These are phyloP conservation scores for Arxiozyma heterogenica DNA, from an alignment of 1,139 yeast species.

Conservation along the genomic window DNA sequence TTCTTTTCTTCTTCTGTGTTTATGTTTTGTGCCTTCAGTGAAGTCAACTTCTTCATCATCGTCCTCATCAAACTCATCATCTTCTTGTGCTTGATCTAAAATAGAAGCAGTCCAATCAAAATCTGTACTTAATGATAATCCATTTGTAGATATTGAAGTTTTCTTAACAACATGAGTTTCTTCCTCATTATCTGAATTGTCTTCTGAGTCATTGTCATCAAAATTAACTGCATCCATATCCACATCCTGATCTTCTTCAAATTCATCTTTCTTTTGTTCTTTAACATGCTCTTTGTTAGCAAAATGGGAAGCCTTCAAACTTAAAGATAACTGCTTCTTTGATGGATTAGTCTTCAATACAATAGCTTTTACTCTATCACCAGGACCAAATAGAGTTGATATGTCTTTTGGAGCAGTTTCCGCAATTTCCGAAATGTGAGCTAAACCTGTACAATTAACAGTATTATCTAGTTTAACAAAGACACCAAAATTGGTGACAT, in stretches of 20 bases:
- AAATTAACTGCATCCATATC: constrained; percentile 19
- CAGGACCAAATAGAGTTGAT: constrained; percentile 62
- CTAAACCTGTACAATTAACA: constrained; percentile 68
- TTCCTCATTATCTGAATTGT: constrained; percentile 17
- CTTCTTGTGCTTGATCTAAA: constrained; percentile 65
- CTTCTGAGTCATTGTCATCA: constrained; percentile 15
- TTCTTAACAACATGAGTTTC: constrained; percentile 8
- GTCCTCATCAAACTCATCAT: constrained; percentile 44
- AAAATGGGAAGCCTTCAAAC: constrained; percentile 92
- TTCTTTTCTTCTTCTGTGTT: constrained; percentile 39
- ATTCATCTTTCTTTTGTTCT: constrained; percentile 25
- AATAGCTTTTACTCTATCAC: constrained; percentile 83
- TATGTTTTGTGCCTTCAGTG: constrained; percentile 35
- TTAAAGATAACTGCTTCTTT: constrained; percentile 72
- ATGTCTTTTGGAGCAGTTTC: constrained; percentile 51
- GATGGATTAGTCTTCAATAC: constrained; percentile 52
- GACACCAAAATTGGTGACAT: constrained; percentile 82
- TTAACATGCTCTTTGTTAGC: constrained; percentile 33
- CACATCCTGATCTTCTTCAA: constrained; percentile 22
- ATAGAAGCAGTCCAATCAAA: constrained; percentile 93
- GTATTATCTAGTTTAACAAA: constrained; percentile 76
- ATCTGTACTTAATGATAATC: constrained; percentile 66
- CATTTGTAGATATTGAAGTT: constrained; percentile 30
- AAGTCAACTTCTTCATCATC: constrained; percentile 39
- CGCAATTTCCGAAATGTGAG: constrained; percentile 80